Evolutionary conservation across 2,329 filamentous ascomycete genomes (phyloP), one percentile per base, ranked within the genome.

Genomic region (Basipetospora chlamydospora): DNA sequence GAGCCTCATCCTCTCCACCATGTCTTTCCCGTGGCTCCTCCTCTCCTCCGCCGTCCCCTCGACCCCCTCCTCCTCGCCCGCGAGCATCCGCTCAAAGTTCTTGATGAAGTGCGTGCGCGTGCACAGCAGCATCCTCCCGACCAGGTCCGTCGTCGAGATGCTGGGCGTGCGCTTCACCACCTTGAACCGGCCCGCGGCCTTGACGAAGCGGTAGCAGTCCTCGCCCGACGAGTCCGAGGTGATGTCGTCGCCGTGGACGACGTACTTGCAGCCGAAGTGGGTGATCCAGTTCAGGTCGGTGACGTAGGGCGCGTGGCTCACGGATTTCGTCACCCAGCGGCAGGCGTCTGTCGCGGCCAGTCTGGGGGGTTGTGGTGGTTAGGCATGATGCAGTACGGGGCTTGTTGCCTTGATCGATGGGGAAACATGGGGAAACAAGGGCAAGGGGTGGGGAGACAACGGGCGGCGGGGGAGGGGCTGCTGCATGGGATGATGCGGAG

Each of bases 131-230:
- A 98, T 98, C 49, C 90, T 79, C 15, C 90, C 90, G 18, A 98
- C 90, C n/a, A 98, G 71, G 53, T 98, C 90, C 3, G 90, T 98
- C 2, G 90, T 98, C 8, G 85, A 94, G 51, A 98, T 98, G 41
- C 85, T 87, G 0, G 90, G 90, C 2, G 90, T 96, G 44, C 90
- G 74, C 63, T 93, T 94, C 31, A 98, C 90, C 13, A 98, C 85
- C 60, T 92, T 87, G 72, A 98, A 98, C 29, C 90, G 74, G 10
- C 80, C 80, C 1, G 88, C 90, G 28, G 82, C 79, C 61, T 98
- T 98, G 50, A 98, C 90, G 52, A 88, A 96, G 42, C 90, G 82
- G 62, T 98, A 98, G 63, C 88, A 96, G 62, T 98, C 90, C 55
- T 94, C 80, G 28, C 90, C 90, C 46, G 77, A 77, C 53, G 81